phyloP scores from a whole-genome alignment of 768 basidiomycete species.

The Mycena epipterygia region DNA sequence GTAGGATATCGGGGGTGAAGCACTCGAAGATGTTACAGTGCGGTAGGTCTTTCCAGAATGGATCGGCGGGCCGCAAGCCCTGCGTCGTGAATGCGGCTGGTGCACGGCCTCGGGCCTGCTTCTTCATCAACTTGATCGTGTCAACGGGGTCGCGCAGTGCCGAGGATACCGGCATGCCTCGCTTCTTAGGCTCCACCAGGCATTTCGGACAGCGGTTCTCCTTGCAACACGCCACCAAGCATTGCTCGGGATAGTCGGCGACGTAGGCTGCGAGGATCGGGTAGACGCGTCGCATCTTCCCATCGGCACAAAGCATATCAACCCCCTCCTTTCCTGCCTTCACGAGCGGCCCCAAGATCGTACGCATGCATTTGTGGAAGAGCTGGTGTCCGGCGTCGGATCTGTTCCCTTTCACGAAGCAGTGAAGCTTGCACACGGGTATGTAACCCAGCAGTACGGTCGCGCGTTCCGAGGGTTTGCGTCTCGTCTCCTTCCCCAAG shows the following conservation, averaged over 20 bases:
- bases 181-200: constrained; percentile 35
- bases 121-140: constrained; percentile 38
- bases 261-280: constrained; percentile 34
- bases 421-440: constrained; percentile 46
- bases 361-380: constrained; percentile 49
- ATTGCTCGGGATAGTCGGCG: constrained; percentile 27
- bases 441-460: constrained; percentile 51
- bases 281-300: neutral
- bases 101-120: neutral
- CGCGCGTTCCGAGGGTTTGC: constrained; percentile 42
- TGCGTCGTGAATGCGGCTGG: constrained; percentile 35
- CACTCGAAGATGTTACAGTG: constrained; percentile 55
- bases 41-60: constrained; percentile 58
- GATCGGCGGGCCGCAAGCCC: constrained; percentile 38
- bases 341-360: constrained; percentile 42
- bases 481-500: constrained; percentile 40
- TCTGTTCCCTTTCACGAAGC: constrained; percentile 32
- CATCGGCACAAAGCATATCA: constrained; percentile 34
- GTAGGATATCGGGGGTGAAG: constrained; percentile 61
- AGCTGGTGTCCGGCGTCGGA: constrained; percentile 42
- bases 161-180: constrained; percentile 1
- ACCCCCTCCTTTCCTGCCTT: constrained; percentile 21
- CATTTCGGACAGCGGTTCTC: constrained; percentile 33
- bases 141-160: constrained; percentile 11
- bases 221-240: constrained; percentile 19